Evolutionary conservation across 2,329 filamentous ascomycete genomes (phyloP), one percentile per base, ranked within the genome.

Genomic region (Blumeria graminis): DNA sequence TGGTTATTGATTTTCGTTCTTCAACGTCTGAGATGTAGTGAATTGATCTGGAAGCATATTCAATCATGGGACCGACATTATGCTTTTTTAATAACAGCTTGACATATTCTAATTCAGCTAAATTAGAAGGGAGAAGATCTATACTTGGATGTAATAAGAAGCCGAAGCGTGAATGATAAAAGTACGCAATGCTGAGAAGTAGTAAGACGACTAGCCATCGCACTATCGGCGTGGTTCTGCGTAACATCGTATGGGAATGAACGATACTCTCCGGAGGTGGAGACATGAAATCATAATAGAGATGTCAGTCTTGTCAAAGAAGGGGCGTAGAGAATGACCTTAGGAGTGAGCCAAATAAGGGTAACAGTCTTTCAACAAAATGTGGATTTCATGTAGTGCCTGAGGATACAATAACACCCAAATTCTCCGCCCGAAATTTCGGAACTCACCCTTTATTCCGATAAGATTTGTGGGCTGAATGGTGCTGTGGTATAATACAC

Each of bases 31-130:
- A 59, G 3, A 64, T 57, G 57, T 65, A 65, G 57, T 62, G 60
- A 43, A 66, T 61, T 6, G 60, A 63, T 13, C 64, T 60, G 46
- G 63, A 61, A 1, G 62, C 63, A 57, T 61, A 66, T 32, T 62
- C 60, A 43, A 66, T 63, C 11, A 63, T 56, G 11, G 62, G 58
- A 1, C 63, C 63, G 32, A 65, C 61, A 35, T 58, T 59, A 52
- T 63, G 46, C 13, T 62, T 59, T 48, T 60, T 61, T 35, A 65
- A 55, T 6, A 65, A 43, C 33, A 61, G 51, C 51, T 60, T 60
- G 9, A 65, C 58, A 52, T 58, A 65, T 3, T 58, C 54, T 14
- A 60, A 35, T 34, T 63, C 62, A 18, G 61, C 63, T 35, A 35
- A 22, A 57, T 41, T 10, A 33, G 16, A 18, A n/a, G 34, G 46